phyloP scores from a whole-genome alignment of 78 protist genomes.

The Polysphondylium violaceum region DNA sequence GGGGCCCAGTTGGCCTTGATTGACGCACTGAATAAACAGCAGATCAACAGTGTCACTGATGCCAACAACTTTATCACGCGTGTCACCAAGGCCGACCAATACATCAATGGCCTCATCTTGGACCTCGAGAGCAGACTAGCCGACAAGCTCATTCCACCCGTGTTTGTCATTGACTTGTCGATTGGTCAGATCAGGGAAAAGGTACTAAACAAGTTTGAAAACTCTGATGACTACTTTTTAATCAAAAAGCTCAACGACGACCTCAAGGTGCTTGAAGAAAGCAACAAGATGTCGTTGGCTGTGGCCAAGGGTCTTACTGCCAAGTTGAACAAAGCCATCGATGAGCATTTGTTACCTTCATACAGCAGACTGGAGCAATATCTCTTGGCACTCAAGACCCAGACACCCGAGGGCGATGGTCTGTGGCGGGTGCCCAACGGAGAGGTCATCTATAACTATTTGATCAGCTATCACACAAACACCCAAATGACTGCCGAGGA shows the following conservation, averaged over 20 bases:
- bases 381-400: not conserved
- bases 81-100: not conserved
- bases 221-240: not conserved
- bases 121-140: slow-evolving; percentile 8
- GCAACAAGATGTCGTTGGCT: no score
- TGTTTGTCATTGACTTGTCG: not conserved
- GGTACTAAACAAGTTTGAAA: slow-evolving; percentile 10
- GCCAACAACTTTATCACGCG: slow-evolving; percentile 8
- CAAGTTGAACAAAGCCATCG: not conserved
- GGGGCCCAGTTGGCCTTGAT: slow-evolving; percentile 36
- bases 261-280: no score
- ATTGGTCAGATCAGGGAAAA: slow-evolving; percentile 27
- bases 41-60: not conserved
- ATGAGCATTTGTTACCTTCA: slow-evolving; percentile 11
- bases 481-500: slow-evolving; percentile 19
- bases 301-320: no score
- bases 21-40: slow-evolving; percentile 23
- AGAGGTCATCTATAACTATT: slow-evolving; percentile 20
- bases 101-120: slow-evolving; percentile 5
- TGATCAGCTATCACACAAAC: slow-evolving; percentile 10
- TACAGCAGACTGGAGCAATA: slow-evolving; percentile 4
- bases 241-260: not conserved
- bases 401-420: slow-evolving; percentile 27
- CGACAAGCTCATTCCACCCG: slow-evolving; percentile 15
- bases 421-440: slow-evolving; percentile 18